Conservation (phyloP, 2,329 filamentous ascomycete genomes). For the Colletotrichum sp. region DNA sequence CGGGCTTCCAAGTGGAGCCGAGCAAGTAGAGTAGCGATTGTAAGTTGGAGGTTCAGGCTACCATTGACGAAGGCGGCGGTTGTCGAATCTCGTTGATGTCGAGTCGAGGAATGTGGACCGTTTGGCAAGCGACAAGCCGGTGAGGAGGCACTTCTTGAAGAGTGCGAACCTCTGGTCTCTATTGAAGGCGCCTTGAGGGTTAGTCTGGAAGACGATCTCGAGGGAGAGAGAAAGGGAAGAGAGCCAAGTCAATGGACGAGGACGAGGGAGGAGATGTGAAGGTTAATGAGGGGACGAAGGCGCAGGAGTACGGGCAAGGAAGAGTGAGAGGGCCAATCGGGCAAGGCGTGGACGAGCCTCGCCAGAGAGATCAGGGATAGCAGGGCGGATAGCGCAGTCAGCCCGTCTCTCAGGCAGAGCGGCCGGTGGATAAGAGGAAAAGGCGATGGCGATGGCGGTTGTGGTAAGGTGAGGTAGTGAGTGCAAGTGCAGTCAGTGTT, state of each 20-base stretch:
- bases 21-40: background rate
- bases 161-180: constrained; percentile 14
- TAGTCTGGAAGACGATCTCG: constrained; percentile 11
- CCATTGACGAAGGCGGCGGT: constrained; percentile 3
- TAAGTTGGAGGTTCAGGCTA: background rate
- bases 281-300: constrained; percentile 13
- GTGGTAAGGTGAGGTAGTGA: background rate
- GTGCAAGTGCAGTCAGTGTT: background rate
- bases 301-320: constrained; percentile 1
- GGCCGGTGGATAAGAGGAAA: background rate
- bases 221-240: constrained; percentile 16
- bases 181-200: constrained; percentile 5
- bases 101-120: constrained; percentile 1
- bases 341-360: constrained; percentile 19
- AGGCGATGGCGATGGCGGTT: background rate
- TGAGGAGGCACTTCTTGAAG: constrained; percentile 4
- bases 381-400: background rate
- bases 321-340: constrained; percentile 12
- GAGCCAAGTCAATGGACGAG: background rate
- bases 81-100: constrained; percentile 3
- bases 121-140: constrained; percentile 5
- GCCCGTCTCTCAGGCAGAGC: constrained; percentile 6
- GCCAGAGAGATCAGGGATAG: constrained; percentile 11
- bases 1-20: constrained; percentile 17
- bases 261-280: constrained; percentile 14